These are phyloP conservation scores for Pythium aquatile DNA, from an alignment of 352 stramenopile species.

Conservation along the genomic window DNA sequence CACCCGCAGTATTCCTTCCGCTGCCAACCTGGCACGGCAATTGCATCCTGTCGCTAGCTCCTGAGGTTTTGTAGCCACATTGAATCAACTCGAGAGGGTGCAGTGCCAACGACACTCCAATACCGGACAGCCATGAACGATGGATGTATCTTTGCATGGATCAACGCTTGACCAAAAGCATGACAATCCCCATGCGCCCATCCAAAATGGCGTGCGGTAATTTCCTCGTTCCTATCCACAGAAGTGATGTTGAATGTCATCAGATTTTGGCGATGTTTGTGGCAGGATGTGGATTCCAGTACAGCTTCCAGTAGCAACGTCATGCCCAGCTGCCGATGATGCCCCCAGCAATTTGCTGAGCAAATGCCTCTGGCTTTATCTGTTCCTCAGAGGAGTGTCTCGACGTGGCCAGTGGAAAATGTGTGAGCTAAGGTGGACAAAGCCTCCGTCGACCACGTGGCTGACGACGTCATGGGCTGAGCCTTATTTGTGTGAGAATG, in stretches of 20 bases:
- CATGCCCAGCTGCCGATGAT: neutral
- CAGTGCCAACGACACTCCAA: neutral
- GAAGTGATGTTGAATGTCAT: neutral
- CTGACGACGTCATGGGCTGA: neutral
- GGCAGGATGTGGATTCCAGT: neutral
- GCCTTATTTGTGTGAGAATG: too few species aligned
- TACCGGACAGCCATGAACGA: neutral
- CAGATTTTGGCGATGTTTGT: neutral
- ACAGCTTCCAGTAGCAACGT: neutral
- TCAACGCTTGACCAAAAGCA: neutral
- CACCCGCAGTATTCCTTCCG: neutral
- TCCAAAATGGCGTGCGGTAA: too few species aligned
- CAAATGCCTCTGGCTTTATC: neutral
- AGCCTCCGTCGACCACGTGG: neutral
- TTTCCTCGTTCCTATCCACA: neutral
- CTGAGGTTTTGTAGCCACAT: neutral
- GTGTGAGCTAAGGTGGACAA: neutral
- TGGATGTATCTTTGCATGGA: neutral
- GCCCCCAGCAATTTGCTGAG: neutral
- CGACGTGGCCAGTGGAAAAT: neutral
- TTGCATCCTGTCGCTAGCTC: too few species aligned
- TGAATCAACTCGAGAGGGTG: neutral
- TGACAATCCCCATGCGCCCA: neutral
- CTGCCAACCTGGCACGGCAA: neutral
- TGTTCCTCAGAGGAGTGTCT: conserved; percentile 1